A percentile compares a stretch with the other conserved stretches of the same genome.
phyloP scores from a whole-genome alignment of 2,329 filamentous ascomycete species.

The Cordyceps cateniannulata region DNA sequence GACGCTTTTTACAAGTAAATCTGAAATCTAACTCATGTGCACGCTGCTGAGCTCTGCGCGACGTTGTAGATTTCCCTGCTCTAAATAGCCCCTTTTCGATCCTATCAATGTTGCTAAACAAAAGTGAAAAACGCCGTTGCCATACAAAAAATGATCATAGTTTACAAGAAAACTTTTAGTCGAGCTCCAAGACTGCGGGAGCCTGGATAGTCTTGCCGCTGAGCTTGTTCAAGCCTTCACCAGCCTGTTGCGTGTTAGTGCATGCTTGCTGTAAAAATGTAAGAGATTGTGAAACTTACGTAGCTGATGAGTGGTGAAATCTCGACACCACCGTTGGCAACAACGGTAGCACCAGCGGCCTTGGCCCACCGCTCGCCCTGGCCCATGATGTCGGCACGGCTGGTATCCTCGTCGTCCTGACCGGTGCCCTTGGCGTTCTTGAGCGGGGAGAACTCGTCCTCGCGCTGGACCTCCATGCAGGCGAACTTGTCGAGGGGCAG shows the following conservation, averaged over 20 bases:
- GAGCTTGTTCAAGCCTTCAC: slow-evolving; percentile 55
- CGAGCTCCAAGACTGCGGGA: slow-evolving; percentile 44
- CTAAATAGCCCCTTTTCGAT: not conserved
- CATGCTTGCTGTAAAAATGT: not conserved
- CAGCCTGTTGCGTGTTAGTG: slow-evolving; percentile 38
- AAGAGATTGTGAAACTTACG: slow-evolving; percentile 52
- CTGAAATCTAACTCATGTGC: not conserved
- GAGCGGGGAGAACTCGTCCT: slow-evolving; percentile 96
- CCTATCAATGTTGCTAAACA: not conserved
- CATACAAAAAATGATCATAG: not conserved
- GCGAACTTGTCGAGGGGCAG: slow-evolving; percentile 83
- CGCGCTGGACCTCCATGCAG: slow-evolving; percentile 89
- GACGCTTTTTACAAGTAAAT: not conserved
- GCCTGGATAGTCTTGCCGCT: slow-evolving; percentile 47
- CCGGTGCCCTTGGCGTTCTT: slow-evolving; percentile 85
- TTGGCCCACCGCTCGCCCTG: slow-evolving; percentile 85
- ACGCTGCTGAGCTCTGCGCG: not conserved
- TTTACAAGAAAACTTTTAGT: slow-evolving; percentile 22
- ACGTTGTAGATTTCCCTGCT: not conserved
- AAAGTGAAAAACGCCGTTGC: slow-evolving; percentile 7
- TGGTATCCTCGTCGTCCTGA: slow-evolving; percentile 91
- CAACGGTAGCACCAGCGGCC: slow-evolving; percentile 68
- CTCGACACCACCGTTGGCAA: slow-evolving; percentile 69
- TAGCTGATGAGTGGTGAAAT: slow-evolving; percentile 93
- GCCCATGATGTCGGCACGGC: slow-evolving; percentile 79